These are phyloP conservation scores for Coemansia asiatica DNA, from an alignment of 192 early-diverging fungal species.

Conservation along the genomic window DNA sequence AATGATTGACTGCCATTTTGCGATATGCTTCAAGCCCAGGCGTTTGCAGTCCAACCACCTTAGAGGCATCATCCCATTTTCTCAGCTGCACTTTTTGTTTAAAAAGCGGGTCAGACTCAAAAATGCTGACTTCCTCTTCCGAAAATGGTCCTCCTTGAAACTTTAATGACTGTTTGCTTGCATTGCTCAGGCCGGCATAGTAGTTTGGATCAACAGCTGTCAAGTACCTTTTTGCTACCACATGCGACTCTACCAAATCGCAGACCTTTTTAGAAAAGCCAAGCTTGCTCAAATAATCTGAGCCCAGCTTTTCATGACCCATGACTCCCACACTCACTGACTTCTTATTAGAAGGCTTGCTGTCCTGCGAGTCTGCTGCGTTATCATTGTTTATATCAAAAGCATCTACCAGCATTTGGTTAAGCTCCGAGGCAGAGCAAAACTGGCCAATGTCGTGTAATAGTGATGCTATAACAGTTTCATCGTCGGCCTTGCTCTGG, in stretches of 20 bases:
- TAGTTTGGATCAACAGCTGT: conserved; percentile 54
- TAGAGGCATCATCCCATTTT: conserved; percentile 59
- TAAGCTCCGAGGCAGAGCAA: conserved; percentile 48
- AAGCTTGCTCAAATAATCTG: conserved; percentile 56
- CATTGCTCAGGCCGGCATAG: conserved; percentile 49
- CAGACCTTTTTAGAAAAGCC: conserved; percentile 59
- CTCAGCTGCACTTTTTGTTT: conserved; percentile 57
- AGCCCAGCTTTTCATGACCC: conserved; percentile 60
- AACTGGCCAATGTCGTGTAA: conserved; percentile 65
- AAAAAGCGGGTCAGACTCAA: conserved; percentile 58
- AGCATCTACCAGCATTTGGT: conserved; percentile 53
- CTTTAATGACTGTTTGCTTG: conserved; percentile 58
- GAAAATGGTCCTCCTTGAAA: conserved; percentile 57
- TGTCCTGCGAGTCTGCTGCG: not conserved
- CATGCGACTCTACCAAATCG: conserved; percentile 58
- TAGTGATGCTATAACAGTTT: conserved; percentile 57
- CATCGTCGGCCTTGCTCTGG: conserved; percentile 50
- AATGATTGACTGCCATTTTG: conserved; percentile 41
- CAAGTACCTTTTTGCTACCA: conserved; percentile 62
- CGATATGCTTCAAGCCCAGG: conserved; percentile 54
- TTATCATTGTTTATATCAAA: not conserved
- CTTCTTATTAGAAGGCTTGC: not conserved
- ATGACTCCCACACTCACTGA: conserved; percentile 40
- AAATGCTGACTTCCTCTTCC: conserved; percentile 38
- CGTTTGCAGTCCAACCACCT: conserved; percentile 43